Base-by-base conservation (phyloP, 2,329 filamentous ascomycete genomes). In the Xylariaceae sp. region DNA sequence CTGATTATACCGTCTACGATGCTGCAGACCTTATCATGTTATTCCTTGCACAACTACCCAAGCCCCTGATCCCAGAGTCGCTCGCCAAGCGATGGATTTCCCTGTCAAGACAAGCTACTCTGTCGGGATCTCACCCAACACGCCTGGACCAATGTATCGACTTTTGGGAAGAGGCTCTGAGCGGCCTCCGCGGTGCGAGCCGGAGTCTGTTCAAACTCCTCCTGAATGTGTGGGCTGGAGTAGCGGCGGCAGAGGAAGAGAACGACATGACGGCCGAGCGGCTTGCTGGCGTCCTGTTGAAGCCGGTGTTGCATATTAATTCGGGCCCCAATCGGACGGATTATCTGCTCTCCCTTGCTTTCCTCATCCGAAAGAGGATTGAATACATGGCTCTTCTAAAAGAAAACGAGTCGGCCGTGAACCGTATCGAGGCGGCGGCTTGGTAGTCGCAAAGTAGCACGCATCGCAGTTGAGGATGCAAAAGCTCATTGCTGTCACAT, bases 141-240 rank as follows among this genome's bases (percentile, higher is more conserved):
- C 61, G 67, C 14, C 53, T 66, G 5, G 70, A 72, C 45, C 63
- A 66, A 54, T 69, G 68, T 44, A 67, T 73, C 36, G 69, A 72
- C 48, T 73, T 73, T 43, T 73, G 70, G 70, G 69, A 72, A 47
- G 70, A 73, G 56, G 68, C 70, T 6, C 56, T 73, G 5, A 62
- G 62, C 20, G 66, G 67, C 1, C 57, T 72, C 8, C 61, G 64
- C 11, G 69, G 68, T 1, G 60, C 64, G 1, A 58, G 58, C 5
- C 62, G 68, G 32, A 64, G 57, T 38, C 46, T 72, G 23, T 64
- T 72, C 51, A 72, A 72, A 56, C 55, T 72, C 46, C 55, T 73
- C 53, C 56, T 73, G 21, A 70, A 69, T 42, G 55, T 72, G 14
- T 72, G 69, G 69, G 69, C 67, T 2, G 66, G 69, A 22, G 57